Conservation (phyloP, 2,329 filamentous ascomycete species). For the Coniella vitis region DNA sequence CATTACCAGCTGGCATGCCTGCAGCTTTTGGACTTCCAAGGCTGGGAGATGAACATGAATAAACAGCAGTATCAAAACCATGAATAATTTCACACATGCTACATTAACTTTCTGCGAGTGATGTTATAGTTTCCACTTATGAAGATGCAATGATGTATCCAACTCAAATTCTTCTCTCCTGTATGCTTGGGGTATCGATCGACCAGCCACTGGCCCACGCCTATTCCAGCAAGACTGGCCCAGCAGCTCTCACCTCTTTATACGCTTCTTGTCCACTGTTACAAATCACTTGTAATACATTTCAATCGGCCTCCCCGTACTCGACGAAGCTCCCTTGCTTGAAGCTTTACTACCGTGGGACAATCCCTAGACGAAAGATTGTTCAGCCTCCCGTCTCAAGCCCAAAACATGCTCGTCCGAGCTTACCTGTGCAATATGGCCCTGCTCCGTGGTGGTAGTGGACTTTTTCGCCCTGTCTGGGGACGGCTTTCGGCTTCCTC, state of each 20-base stretch:
- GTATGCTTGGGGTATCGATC: no score
- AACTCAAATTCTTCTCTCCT: no score
- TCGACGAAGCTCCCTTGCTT: neutral
- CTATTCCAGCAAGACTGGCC: no score
- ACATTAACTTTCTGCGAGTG: no score
- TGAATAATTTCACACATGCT: no score
- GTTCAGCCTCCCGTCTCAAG: conserved; percentile 2
- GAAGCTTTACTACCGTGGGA: neutral
- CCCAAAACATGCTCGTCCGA: neutral
- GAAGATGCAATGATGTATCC: no score
- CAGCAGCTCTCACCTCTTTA: neutral
- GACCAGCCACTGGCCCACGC: no score
- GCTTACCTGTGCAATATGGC: neutral
- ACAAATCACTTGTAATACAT: neutral
- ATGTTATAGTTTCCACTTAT: no score
- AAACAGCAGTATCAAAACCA: no score
- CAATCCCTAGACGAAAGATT: neutral
- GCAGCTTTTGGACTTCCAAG: no score
- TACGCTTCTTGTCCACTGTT: neutral
- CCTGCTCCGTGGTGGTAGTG: neutral
- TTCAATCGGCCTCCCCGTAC: neutral
- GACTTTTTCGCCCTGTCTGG: neutral
- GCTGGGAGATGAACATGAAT: no score
- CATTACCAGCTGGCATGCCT: no score
- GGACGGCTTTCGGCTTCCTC: neutral